Base-by-base conservation (phyloP, 73 alveolate species). In the Blepharisma stoltei region DNA sequence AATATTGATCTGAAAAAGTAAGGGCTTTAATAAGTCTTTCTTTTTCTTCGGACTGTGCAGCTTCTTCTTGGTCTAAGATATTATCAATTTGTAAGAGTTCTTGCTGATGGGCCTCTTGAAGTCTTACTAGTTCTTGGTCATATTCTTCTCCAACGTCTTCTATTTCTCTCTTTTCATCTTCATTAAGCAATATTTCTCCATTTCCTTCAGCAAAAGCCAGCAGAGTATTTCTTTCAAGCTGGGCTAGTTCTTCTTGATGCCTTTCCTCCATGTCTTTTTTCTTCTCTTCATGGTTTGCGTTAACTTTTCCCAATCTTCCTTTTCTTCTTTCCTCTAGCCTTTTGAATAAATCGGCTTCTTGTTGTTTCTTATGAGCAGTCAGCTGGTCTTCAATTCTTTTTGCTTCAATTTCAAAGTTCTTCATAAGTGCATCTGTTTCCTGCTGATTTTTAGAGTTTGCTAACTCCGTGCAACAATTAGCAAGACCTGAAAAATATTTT, bases 321-420 rank as follows among this genome's bases (percentile, higher is more conserved):
- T 60, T n/a, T 11, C 73, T 14, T 38, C 73, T 60, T 60, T 60
- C 73, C 23, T 60, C 73, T 14, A 60, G 37, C 46, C 73, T n/a
- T 60, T 25, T 14, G 18, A 60, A 9, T 9, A 20, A 8, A 8
- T 60, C 73, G 11, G 73, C 73, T 5, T 60, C 73, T 60, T 60
- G 38, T 5, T 60, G 73, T 8, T 9, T 25, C 73, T 60, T 60
- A 60, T n/a, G 46, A 25, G 18, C 46, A n/a, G 14, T n/a, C 18
- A 60, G 37, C 46, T 60, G 73, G 14, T 60, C 73, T 60, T 60
- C 73, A 60, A 60, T 25, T 18, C 73, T 14, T 25, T 25, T 60
- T 18, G 73, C 38, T 60, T 60, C 73, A 60, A 60, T 60, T 60
- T 60, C 73, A 60, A 60, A 60, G 38, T 14, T 25, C 45, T 60